Conservation (phyloP, 2,329 filamentous ascomycete genomes). For the Aspergillus fumigatus region DNA sequence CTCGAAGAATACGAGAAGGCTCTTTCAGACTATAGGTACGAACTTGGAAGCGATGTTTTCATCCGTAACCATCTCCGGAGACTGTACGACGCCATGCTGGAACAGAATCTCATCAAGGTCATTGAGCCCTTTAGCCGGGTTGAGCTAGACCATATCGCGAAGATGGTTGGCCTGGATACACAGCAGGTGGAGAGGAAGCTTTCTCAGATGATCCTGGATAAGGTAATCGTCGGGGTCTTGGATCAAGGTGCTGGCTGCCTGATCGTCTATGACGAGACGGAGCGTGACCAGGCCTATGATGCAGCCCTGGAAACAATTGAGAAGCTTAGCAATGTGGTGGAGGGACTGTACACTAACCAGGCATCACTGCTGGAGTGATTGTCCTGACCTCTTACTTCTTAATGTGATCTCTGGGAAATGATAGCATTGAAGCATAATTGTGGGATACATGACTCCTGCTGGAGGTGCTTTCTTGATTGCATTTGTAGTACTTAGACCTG, state of each 20-base stretch:
- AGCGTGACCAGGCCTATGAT: slow-evolving; percentile 90
- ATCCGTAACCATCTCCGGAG: slow-evolving; percentile 94
- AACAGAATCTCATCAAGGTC: slow-evolving; percentile 99
- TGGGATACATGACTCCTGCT: background rate
- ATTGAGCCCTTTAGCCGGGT: slow-evolving; percentile 98
- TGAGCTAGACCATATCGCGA: slow-evolving; percentile 93
- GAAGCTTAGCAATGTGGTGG: slow-evolving; percentile 94
- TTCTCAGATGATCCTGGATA: slow-evolving; percentile 99
- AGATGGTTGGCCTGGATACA: slow-evolving; percentile 94
- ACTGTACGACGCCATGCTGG: slow-evolving; percentile 96
- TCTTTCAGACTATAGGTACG: slow-evolving; percentile 82
- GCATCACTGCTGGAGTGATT: slow-evolving; percentile 82
- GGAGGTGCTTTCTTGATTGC: background rate
- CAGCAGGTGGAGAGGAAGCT: slow-evolving; percentile 97
- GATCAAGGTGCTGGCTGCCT: slow-evolving; percentile 97
- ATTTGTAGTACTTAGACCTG: background rate
- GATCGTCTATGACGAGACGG: slow-evolving; percentile 93
- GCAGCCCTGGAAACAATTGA: slow-evolving; percentile 91
- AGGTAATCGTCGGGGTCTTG: slow-evolving; percentile 94
- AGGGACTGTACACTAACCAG: slow-evolving; percentile 96
- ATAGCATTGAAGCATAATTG: slow-evolving; percentile 22
- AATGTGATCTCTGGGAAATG: slow-evolving; percentile 17
- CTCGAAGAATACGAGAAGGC: slow-evolving; percentile 96
- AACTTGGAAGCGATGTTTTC: slow-evolving; percentile 91
- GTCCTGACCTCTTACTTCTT: background rate